Percentiles rank a stretch among this genome's conserved stretches.
phyloP scores from a whole-genome alignment of 805 yeast species.

The Candida maesae region DNA sequence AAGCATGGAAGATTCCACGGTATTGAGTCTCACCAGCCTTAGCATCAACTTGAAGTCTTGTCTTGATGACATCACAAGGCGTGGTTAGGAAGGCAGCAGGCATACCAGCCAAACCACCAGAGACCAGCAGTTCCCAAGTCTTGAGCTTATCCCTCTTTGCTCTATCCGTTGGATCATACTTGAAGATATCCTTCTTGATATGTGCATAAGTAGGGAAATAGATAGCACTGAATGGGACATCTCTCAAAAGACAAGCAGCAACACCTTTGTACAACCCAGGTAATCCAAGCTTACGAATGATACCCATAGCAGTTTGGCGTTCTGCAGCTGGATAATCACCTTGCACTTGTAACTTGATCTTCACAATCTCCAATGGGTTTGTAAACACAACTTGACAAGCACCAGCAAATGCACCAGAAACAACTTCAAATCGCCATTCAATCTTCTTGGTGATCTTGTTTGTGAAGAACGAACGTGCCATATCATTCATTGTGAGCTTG shows the following conservation, averaged over 20 bases:
- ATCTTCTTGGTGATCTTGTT: conserved; percentile 44
- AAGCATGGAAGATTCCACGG: conserved; percentile 75
- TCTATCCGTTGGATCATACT: conserved; percentile 69
- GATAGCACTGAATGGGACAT: conserved; percentile 94
- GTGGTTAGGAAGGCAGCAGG: conserved; percentile 97
- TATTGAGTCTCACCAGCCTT: conserved; percentile 75
- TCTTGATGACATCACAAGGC: conserved; percentile 95
- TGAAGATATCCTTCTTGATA: conserved; percentile 75
- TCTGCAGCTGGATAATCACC: conserved; percentile 53
- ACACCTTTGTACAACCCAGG: conserved; percentile 90
- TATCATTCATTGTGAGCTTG: conserved; percentile 89
- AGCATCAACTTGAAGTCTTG: conserved; percentile 85
- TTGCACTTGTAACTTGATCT: conserved; percentile 90
- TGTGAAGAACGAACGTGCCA: conserved; percentile 73
- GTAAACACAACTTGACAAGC: conserved; percentile 95
- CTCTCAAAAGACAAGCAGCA: conserved; percentile 85
- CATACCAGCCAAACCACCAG: conserved; percentile 97
- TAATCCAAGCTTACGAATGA: conserved; percentile 75
- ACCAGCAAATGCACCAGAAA: conserved; percentile 94
- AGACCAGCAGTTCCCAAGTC: conserved; percentile 76
- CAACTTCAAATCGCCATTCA: conserved; percentile 58
- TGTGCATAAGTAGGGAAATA: conserved; percentile 97
- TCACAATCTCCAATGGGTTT: conserved; percentile 93
- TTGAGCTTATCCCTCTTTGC: conserved; percentile 56
- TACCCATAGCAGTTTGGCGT: conserved; percentile 49